Evolutionary conservation across 805 yeast species (phyloP), one percentile per base, ranked within the genome.

Genomic region (Candida vaughaniae): DNA sequence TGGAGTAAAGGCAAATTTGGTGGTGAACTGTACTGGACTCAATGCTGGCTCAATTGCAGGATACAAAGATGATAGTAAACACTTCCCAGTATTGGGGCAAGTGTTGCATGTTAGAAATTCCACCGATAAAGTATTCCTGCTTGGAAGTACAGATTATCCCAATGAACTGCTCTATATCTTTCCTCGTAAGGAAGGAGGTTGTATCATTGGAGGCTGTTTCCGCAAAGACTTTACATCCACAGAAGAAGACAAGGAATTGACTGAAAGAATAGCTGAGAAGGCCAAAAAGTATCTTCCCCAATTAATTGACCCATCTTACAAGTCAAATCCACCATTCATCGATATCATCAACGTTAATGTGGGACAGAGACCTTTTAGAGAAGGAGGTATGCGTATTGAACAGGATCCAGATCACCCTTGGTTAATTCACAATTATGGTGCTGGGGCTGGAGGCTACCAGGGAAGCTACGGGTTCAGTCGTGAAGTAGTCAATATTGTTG

Each of bases 381-480:
- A 58, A 16, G 59, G 55, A 6, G 69, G 69, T 2, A 55, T 54
- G 2, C 45, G 72, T 15, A 53, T 64, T 10, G 71, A 65, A 40
- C 29, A 23, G 2, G 71, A 66, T 42, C 27, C 47, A 1, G 29
- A 41, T 6, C 35, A 43, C 12, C 31, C 29, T 1, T 64, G 71
- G 69, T 51, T 81, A 16, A 69, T 81, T 16, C 88, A 82, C 55
- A 76, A 75, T 49, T 82, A 81, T 53, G 87, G 88, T 2, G 84
- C 86, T 20, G 86, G 78, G 6, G 88, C 88, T 20, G 77, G 85
- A 16, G 93, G 93, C 0, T 84, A 77, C 57, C 95, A 86, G 62
- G 71, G 82, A 3, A 81, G 86, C 3, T 75, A 72, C 42, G 90
- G 88, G 1, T 69, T 78, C 54, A 78, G 85, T 22, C 47, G 51